A percentile compares a stretch with the other conserved stretches of the same genome.
These are phyloP conservation scores for Backusella circina DNA, from an alignment of 192 early-diverging fungal genomes.

Conservation along the genomic window DNA sequence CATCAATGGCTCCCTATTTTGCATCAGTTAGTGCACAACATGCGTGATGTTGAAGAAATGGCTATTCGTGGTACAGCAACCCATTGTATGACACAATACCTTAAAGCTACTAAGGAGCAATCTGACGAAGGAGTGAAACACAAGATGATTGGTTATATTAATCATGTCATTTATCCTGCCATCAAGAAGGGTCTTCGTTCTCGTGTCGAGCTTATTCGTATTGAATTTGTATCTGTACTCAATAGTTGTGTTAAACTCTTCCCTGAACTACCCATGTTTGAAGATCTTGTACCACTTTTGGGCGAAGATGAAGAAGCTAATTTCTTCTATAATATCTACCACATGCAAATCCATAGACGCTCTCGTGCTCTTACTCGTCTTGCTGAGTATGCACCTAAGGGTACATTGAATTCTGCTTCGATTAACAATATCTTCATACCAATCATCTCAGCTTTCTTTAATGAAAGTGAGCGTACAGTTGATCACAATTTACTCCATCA, in stretches of 20 bases:
- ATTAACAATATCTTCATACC: conserved; percentile 79
- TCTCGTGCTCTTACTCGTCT: conserved; percentile 78
- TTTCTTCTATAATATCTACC: conserved; percentile 94
- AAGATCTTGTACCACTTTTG: conserved; percentile 60
- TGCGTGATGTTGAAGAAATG: conserved; percentile 84
- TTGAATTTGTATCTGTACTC: conserved; percentile 68
- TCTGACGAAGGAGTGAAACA: conserved; percentile 21
- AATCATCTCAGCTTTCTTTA: conserved; percentile 82
- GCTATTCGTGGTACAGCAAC: conserved; percentile 82
- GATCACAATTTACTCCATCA: conserved; percentile 85
- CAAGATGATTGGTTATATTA: conserved; percentile 47
- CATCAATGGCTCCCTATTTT: conserved; percentile 88
- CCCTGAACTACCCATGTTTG: conserved; percentile 54
- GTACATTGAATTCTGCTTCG: conserved; percentile 43
- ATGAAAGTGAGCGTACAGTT: conserved; percentile 61
- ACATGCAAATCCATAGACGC: conserved; percentile 94
- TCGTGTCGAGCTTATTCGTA: conserved; percentile 54
- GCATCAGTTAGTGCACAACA: conserved; percentile 79
- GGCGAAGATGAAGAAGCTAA: conserved; percentile 83
- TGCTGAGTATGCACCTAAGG: conserved; percentile 43
- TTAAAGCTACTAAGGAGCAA: conserved; percentile 47
- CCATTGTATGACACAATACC: conserved; percentile 68
- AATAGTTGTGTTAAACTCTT: conserved; percentile 59
- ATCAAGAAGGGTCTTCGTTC: conserved; percentile 66
- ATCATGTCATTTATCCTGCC: conserved; percentile 63